Evolutionary conservation across 2,329 filamentous ascomycete species (phyloP).

Genomic region (Beauveria sp.): DNA sequence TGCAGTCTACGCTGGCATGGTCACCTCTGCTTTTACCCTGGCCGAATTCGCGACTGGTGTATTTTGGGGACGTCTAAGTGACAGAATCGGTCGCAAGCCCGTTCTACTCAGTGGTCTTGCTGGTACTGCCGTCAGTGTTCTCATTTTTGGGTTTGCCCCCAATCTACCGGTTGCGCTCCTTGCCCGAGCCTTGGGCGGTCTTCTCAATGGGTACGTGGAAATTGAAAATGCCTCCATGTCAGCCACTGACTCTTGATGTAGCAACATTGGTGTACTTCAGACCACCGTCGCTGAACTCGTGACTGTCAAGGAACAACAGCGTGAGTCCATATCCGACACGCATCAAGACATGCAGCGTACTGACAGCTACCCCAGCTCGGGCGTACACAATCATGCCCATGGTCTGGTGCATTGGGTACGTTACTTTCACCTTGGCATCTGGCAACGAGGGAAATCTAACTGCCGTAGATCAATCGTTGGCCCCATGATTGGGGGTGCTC

Average conservation of each 20-base stretch:
- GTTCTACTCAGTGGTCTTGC: slow-evolving; percentile 83
- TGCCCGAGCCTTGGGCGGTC: slow-evolving; percentile 79
- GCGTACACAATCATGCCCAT: slow-evolving; percentile 98
- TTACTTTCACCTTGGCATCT: slow-evolving; percentile 11
- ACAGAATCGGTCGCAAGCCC: slow-evolving; percentile 86
- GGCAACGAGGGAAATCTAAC: slow-evolving; percentile 22
- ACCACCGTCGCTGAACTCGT: slow-evolving; percentile 93
- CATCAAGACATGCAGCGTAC: background rate
- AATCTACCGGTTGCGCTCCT: slow-evolving; percentile 77
- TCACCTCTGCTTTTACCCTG: slow-evolving; percentile 92
- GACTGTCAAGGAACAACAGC: slow-evolving; percentile 87
- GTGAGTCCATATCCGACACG: slow-evolving; percentile 39
- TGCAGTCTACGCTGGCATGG: slow-evolving; percentile 88
- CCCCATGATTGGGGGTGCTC: slow-evolving; percentile 80
- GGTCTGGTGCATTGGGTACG: slow-evolving; percentile 89
- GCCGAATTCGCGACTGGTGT: slow-evolving; percentile 91
- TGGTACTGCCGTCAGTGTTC: slow-evolving; percentile 86
- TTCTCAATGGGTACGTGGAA: slow-evolving; percentile 76
- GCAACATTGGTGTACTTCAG: slow-evolving; percentile 90
- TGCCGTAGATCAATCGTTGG: slow-evolving; percentile 72
- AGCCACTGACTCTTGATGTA: slow-evolving; percentile 27
- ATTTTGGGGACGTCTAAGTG: slow-evolving; percentile 88
- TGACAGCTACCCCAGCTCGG: slow-evolving; percentile 50
- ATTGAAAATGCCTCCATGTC: background rate
- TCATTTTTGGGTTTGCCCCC: slow-evolving; percentile 84